Conservation (phyloP, 345 rosid genomes). For the Linum tenue region DNA sequence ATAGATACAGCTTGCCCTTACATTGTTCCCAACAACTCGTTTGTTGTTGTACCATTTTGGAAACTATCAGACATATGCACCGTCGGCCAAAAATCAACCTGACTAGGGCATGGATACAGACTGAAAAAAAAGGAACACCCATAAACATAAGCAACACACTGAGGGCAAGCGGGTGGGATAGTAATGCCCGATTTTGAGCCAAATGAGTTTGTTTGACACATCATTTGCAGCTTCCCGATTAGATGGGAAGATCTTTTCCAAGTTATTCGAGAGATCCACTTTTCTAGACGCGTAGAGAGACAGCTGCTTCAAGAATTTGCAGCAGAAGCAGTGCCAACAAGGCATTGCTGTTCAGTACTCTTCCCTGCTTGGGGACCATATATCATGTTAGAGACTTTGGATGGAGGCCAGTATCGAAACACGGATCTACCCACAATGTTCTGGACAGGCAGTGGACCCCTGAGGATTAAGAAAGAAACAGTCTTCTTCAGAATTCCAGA, state of each 20-base stretch:
- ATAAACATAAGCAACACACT: background rate
- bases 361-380: background rate
- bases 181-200: background rate
- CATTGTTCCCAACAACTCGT: background rate
- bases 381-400: slow-evolving; percentile 19
- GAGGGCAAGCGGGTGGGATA: background rate
- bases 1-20: background rate
- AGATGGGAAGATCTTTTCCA: background rate
- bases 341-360: background rate
- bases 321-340: background rate
- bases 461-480: slow-evolving; percentile 16
- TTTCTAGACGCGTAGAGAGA: background rate
- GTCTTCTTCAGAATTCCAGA: background rate
- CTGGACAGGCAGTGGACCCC: slow-evolving; percentile 77
- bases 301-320: background rate
- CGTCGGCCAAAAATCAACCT: background rate
- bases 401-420: slow-evolving; percentile 72
- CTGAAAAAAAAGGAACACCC: background rate
- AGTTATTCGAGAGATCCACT: background rate
- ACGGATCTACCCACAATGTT: slow-evolving; percentile 64
- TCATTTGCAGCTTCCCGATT: background rate
- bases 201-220: background rate
- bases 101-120: background rate
- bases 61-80: background rate
- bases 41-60: background rate